Evolutionary conservation across 106 monocot species (phyloP).

Genomic region (Acorus calamus): DNA sequence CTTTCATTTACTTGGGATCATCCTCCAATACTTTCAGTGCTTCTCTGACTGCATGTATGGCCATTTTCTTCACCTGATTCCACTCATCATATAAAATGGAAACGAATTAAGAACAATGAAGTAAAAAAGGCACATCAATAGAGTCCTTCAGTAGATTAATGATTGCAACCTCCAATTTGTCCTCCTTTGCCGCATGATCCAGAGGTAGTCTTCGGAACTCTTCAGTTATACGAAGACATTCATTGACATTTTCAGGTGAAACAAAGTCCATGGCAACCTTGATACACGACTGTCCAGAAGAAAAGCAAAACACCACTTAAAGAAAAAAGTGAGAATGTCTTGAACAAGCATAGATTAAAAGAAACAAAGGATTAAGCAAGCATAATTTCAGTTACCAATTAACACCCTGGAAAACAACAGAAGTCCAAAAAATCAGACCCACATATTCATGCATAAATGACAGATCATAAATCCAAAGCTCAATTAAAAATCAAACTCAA

Average conservation of each 20-base stretch:
- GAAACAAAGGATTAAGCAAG: no score
- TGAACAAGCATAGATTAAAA: no score
- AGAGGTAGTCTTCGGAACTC: slow-evolving; percentile 62
- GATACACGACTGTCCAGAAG: slow-evolving; percentile 63
- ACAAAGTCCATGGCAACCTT: slow-evolving; percentile 92
- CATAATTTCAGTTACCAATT: no score
- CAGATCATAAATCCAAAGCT: no score
- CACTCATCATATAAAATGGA: not conserved
- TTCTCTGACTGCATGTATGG: slow-evolving; percentile 31
- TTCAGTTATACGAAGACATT: slow-evolving; percentile 67
- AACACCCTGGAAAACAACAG: no score
- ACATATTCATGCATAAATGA: no score
- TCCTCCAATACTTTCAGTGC: slow-evolving; percentile 16
- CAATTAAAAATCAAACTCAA: no score
- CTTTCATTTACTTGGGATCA: no score
- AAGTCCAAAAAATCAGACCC: no score
- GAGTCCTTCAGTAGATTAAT: not conserved
- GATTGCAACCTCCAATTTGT: slow-evolving; percentile 62
- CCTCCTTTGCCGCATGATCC: slow-evolving; percentile 67
- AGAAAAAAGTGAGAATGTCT: no score
- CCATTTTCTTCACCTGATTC: slow-evolving; percentile 52
- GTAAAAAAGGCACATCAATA: not conserved
- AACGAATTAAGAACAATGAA: not conserved
- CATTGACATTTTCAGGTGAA: slow-evolving; percentile 71
- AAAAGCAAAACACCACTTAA: not conserved